These are phyloP conservation scores for Centaurea solstitialis DNA, from an alignment of 129 eudicot species.

Conservation along the genomic window DNA sequence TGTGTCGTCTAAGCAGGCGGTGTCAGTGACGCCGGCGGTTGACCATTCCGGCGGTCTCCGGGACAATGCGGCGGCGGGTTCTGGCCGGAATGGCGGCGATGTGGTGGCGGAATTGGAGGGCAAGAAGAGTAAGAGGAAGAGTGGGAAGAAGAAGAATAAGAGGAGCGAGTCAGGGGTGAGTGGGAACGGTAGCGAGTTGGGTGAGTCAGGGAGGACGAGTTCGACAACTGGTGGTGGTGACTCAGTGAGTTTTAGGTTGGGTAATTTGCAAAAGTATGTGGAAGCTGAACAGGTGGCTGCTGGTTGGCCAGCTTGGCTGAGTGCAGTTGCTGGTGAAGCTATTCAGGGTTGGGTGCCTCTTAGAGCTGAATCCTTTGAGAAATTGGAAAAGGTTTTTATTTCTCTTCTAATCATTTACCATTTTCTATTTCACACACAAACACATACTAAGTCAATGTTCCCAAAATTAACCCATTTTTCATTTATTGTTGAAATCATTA, in stretches of 20 bases:
- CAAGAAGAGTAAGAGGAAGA: constrained; percentile 38
- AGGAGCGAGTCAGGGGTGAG: constrained; percentile 59
- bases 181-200: constrained; percentile 57
- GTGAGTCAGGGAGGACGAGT: constrained; percentile 87
- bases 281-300: constrained; percentile 85
- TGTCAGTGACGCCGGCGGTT: constrained; percentile 84
- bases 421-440: constrained; percentile 1
- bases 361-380: constrained; percentile 83
- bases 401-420: background rate
- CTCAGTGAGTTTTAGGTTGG: constrained; percentile 90
- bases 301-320: constrained; percentile 97
- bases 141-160: constrained; percentile 51
- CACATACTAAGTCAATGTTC: background rate
- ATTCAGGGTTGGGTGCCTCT: constrained; percentile 94
- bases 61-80: constrained; percentile 55
- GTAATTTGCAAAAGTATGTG: constrained; percentile 72
- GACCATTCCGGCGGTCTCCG: constrained; percentile 73
- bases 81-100: constrained; percentile 57
- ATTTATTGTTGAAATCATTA: background rate
- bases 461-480: background rate
- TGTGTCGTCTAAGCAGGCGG: constrained; percentile 87
- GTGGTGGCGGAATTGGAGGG: constrained; percentile 50
- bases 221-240: constrained; percentile 48
- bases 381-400: constrained; percentile 66
- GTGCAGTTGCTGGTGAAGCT: constrained; percentile 89